phyloP scores from a whole-genome alignment of 805 yeast species.

The Danielozyma ontarioensis region DNA sequence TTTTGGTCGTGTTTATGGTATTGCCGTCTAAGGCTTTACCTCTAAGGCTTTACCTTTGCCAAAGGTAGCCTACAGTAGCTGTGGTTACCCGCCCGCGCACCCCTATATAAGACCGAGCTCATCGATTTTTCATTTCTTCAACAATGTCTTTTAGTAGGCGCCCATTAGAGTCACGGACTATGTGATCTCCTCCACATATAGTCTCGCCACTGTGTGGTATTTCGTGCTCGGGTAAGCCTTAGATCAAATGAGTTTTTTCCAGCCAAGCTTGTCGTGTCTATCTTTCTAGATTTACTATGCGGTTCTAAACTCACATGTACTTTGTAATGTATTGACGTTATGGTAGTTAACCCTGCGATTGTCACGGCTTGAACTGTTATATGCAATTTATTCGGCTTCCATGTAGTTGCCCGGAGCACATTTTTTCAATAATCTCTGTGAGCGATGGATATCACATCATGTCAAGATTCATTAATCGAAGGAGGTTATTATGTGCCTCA shows the following conservation, averaged over 20 bases:
- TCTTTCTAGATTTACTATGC: slow-evolving; percentile 50
- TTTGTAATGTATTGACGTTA: not conserved
- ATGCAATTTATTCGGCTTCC: too few species aligned
- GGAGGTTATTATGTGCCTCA: too few species aligned
- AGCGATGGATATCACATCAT: too few species aligned
- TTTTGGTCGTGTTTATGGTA: too few species aligned
- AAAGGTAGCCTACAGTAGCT: too few species aligned
- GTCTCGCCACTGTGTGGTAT: slow-evolving; percentile 39
- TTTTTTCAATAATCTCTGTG: not conserved
- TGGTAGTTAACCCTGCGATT: slow-evolving; percentile 1
- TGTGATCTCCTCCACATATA: slow-evolving; percentile 45
- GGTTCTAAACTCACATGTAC: slow-evolving; percentile 66
- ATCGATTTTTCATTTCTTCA: not conserved
- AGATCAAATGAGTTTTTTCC: slow-evolving; percentile 53
- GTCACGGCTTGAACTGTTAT: too few species aligned
- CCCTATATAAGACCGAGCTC: not conserved
- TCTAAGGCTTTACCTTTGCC: too few species aligned
- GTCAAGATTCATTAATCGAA: too few species aligned
- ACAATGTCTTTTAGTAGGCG: slow-evolving; percentile 49
- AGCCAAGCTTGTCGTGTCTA: slow-evolving; percentile 56
- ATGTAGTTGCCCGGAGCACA: too few species aligned
- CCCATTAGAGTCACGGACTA: slow-evolving; percentile 76
- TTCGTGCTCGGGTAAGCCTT: slow-evolving; percentile 96
- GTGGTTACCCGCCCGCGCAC: not conserved
- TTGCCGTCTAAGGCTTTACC: too few species aligned